Conservation (phyloP, 1,284 basidiomycete species). For the Leccinum angustisporum region DNA sequence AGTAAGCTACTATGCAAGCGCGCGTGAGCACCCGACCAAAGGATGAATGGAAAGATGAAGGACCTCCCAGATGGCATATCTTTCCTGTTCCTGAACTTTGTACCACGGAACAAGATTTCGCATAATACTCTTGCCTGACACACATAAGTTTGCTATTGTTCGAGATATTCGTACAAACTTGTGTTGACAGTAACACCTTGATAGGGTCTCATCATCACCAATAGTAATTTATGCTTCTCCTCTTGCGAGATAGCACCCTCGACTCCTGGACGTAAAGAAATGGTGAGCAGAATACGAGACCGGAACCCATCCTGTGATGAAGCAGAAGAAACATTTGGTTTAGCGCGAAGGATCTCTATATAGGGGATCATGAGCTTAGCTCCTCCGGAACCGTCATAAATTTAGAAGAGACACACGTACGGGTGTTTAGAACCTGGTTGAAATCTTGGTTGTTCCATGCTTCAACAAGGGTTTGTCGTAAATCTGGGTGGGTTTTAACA, state of each 20-base stretch:
- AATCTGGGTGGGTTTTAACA: too few relatives aligned
- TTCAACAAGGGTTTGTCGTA: background rate
- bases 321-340: background rate
- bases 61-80: too few relatives aligned
- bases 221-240: background rate
- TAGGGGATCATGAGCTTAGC: too few relatives aligned
- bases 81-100: background rate
- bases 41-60: too few relatives aligned
- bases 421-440: too few relatives aligned
- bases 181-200: background rate
- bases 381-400: background rate
- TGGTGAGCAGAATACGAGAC: background rate
- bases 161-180: background rate
- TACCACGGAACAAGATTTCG: background rate
- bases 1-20: too few relatives aligned
- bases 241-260: too few relatives aligned
- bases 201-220: background rate
- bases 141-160: too few relatives aligned
- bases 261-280: background rate
- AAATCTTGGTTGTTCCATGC: background rate
- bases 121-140: background rate
- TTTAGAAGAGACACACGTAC: background rate
- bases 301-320: background rate
- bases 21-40: too few relatives aligned
- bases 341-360: background rate